phyloP scores from a whole-genome alignment of 305 asterid genomes.

The Ruellia speciosa region DNA sequence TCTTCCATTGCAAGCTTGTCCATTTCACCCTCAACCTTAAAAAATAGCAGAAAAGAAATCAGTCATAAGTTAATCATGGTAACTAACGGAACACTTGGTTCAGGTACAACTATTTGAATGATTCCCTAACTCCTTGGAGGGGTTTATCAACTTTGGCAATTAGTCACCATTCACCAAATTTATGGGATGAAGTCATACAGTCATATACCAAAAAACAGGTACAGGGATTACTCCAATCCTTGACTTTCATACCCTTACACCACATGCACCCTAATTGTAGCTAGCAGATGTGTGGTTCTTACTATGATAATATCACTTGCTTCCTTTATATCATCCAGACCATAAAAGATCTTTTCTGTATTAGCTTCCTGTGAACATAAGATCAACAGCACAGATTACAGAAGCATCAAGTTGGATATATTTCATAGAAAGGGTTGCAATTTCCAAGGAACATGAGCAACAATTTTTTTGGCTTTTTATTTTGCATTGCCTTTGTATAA shows the following conservation, averaged over 20 bases:
- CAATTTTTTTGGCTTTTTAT: background rate
- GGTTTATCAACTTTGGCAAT: too few species aligned
- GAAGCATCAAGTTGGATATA: constrained; percentile 14
- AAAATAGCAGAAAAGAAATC: constrained; percentile 18
- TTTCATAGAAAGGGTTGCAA: background rate
- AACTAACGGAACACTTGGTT: background rate
- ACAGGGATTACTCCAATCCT: background rate
- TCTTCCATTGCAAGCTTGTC: constrained; percentile 99
- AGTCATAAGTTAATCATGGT: constrained; percentile 2
- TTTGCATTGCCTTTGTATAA: background rate
- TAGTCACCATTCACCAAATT: too few species aligned
- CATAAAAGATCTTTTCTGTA: constrained; percentile 73
- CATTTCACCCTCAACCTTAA: constrained; percentile 96
- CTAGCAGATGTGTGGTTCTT: background rate
- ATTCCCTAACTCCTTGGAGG: background rate
- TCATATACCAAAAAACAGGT: too few species aligned
- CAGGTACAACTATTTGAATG: too few species aligned
- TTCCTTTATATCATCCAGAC: constrained; percentile 76
- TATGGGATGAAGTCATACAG: too few species aligned
- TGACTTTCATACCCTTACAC: background rate
- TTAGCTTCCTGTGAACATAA: constrained; percentile 50
- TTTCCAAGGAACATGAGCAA: background rate
- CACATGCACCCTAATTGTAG: background rate
- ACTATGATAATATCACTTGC: constrained; percentile 57
- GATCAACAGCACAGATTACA: background rate